These are phyloP conservation scores for Fusarium brachygibbosum DNA, from an alignment of 2,329 filamentous ascomycete species.

Conservation along the genomic window DNA sequence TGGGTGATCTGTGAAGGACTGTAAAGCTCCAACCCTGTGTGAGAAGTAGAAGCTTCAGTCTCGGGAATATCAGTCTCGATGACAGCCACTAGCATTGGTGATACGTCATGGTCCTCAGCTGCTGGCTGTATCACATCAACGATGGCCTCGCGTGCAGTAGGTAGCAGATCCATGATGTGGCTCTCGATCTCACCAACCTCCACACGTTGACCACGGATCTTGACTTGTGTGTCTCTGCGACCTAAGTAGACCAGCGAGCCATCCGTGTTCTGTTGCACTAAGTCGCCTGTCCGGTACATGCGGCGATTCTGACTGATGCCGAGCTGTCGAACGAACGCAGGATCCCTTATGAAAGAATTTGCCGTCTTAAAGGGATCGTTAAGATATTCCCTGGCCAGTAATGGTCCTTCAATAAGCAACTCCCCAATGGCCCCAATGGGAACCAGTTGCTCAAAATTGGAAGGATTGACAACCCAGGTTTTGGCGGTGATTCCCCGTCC, in stretches of 20 bases:
- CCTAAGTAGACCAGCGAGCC: constrained; percentile 3
- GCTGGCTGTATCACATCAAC: constrained; percentile 5
- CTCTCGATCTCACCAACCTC: constrained; percentile 2
- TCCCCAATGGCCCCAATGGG: constrained; percentile 1
- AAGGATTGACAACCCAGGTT: neutral
- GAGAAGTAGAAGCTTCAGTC: neutral
- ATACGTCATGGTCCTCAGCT: neutral
- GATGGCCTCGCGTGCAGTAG: neutral
- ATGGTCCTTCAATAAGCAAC: constrained; percentile 4
- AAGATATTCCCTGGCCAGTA: constrained; percentile 3
- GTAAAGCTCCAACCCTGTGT: neutral
- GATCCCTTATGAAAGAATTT: neutral
- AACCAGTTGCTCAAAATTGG: neutral
- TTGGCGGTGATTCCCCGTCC: neutral
- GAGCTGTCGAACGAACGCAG: neutral
- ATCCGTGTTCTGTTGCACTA: neutral
- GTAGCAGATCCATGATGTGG: neutral
- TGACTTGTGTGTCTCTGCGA: constrained; percentile 4
- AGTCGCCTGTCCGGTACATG: constrained; percentile 3
- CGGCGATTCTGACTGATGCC: neutral
- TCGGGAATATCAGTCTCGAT: neutral
- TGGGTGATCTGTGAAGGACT: constrained; percentile 5
- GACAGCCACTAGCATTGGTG: constrained; percentile 4
- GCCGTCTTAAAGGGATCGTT: neutral
- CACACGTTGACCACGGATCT: constrained; percentile 9